These are phyloP conservation scores for Cairneyella variabilis DNA, from an alignment of 495 filamentous ascomycete species.

Conservation along the genomic window DNA sequence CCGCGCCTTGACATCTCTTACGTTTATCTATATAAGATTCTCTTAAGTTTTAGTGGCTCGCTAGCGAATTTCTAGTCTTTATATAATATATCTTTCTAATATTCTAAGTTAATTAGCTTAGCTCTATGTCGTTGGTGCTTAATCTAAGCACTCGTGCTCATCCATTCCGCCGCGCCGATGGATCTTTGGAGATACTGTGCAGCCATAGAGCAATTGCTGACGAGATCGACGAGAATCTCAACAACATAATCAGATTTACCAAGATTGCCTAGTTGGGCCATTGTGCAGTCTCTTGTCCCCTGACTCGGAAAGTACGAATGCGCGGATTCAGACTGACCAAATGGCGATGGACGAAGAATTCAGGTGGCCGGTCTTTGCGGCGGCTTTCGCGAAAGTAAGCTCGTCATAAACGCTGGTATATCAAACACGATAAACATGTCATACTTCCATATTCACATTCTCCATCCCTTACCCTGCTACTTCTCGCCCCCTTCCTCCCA, in stretches of 20 bases:
- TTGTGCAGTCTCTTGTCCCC: background rate
- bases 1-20: too few relatives aligned
- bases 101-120: too few relatives aligned
- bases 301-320: background rate
- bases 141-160: background rate
- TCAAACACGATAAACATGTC: too few relatives aligned
- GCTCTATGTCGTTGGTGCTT: background rate
- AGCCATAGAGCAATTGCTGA: background rate
- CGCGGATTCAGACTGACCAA: background rate
- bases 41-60: too few relatives aligned
- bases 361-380: background rate
- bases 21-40: too few relatives aligned
- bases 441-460: too few relatives aligned
- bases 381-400: background rate
- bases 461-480: background rate
- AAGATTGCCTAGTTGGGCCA: background rate
- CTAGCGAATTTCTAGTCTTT: too few relatives aligned
- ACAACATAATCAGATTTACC: background rate
- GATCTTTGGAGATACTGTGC: background rate
- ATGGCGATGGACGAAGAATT: background rate
- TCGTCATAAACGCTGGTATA: too few relatives aligned
- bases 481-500: background rate
- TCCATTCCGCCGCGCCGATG: background rate
- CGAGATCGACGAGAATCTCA: background rate
- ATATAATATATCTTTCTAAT: too few relatives aligned